A percentile compares a stretch with the other conserved stretches of the same genome.
Conservation (phyloP, 2,329 filamentous ascomycete species). For the Penicillium sp. region DNA sequence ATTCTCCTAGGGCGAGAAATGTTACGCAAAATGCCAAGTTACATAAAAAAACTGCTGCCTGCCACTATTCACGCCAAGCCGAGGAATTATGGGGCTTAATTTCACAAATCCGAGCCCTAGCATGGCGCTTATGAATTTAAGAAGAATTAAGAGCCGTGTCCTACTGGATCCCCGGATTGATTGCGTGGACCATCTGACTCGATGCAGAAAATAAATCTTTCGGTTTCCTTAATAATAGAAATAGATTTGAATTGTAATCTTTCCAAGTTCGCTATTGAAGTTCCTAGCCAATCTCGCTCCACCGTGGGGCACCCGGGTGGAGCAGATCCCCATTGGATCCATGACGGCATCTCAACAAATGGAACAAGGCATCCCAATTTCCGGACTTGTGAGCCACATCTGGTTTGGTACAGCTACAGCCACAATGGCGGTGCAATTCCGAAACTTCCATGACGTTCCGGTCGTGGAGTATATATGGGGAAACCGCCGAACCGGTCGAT, state of each 20-base stretch:
- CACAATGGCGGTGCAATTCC: neutral
- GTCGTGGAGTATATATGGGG: neutral
- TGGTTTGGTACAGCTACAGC: neutral
- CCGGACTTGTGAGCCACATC: neutral
- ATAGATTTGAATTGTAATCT: neutral
- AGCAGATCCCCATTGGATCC: conserved; percentile 3
- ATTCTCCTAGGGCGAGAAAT: neutral
- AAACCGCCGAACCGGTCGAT: neutral
- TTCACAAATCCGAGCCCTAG: neutral
- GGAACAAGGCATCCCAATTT: neutral
- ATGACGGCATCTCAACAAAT: conserved; percentile 4
- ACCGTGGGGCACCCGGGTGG: neutral
- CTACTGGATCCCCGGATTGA: neutral
- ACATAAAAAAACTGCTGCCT: conserved; percentile 20
- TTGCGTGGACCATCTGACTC: neutral
- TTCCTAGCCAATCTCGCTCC: neutral
- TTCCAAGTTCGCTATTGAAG: neutral
- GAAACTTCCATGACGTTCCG: neutral
- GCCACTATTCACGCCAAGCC: conserved; percentile 1
- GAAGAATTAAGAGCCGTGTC: neutral
- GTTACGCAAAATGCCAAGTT: conserved; percentile 1
- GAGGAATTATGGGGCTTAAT: neutral
- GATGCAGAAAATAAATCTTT: neutral
- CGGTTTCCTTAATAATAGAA: neutral
- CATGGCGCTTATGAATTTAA: neutral